Percentiles rank a stretch among this genome's conserved stretches.
Evolutionary conservation across 441 rosid genomes (phyloP).

Genomic region (Corymbia calophylla): DNA sequence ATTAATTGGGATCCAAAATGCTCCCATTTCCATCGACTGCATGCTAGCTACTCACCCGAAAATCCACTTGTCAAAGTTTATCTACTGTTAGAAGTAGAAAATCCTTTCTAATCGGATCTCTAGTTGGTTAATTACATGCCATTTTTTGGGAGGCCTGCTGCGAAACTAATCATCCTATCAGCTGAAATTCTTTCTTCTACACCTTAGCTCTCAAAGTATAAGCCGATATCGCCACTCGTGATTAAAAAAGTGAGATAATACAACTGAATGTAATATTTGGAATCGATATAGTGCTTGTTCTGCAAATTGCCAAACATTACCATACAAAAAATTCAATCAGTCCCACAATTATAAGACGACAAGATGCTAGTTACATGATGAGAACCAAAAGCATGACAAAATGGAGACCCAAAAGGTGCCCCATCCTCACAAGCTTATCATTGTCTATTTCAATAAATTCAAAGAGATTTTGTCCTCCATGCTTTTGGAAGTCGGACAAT

Average conservation of each 20-base stretch:
- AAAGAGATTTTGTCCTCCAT: constrained; percentile 24
- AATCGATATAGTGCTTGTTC: not conserved
- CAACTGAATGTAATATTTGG: not conserved
- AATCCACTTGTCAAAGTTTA: not conserved
- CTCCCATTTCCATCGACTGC: not conserved
- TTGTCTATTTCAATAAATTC: constrained; percentile 20
- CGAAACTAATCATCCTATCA: not conserved
- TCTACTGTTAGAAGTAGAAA: not conserved
- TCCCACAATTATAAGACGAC: not conserved
- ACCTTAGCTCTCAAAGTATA: not conserved
- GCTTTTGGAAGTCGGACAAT: constrained; percentile 24
- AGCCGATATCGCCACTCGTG: not conserved
- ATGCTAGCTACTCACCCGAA: not conserved
- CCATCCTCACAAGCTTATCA: constrained; percentile 16
- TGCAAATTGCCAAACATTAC: not conserved
- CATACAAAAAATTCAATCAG: not conserved
- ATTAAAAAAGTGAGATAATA: not conserved
- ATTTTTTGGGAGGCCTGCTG: not conserved
- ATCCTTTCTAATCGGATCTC: not conserved
- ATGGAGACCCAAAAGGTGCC: constrained; percentile 17
- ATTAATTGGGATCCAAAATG: not conserved
- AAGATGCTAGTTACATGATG: constrained; percentile 11
- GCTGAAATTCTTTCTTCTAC: not conserved
- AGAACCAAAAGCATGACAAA: constrained; percentile 6
- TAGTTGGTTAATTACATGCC: not conserved